Base-by-base conservation (phyloP, 2,329 filamentous ascomycete genomes). In the Venturia asperata region DNA sequence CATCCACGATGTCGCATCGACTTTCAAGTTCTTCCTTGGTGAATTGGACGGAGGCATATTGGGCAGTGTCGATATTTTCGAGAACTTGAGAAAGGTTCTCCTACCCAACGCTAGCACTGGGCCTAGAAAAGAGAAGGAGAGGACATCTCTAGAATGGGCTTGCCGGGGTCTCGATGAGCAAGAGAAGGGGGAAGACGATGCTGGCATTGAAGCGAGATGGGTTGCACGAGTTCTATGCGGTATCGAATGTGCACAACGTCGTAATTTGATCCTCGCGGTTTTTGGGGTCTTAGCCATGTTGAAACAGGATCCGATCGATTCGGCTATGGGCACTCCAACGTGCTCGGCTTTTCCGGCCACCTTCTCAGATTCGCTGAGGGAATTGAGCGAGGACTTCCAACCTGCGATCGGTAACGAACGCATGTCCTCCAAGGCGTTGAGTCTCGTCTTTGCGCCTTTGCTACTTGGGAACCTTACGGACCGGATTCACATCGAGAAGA, bases 31-130 rank as follows among this genome's bases (percentile, higher is more conserved):
- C 15, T 77, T 90, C n/a, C 76, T 90, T 0, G 80, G 81, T 0
- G 83, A 83, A 0, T 72, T 90, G 0, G 86, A 86, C 0, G 86
- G 86, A 0, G 87, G 87, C 0, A 85, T 90, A 49, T 75, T 90
- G 0, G 87, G 87, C 4, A 86, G 85, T 0, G 70, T 87, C 17
- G 72, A 78, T 1, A 72, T 88, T 0, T 87, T 89, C 64, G 84
- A 88, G 67, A 81, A 84, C 0, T 72, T 90, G 15, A 81, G 87
- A 11, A 82, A 82, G 13, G 85, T 89, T 19, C 19, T 66, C 2
- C 41, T 62, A n/a, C 64, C 64, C 52, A 34, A 34, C 2, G 24
- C 56, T 27, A 47, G 10, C 34, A 21, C 45, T 60, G 30, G 10
- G 2, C 9, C 7, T 27, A 21, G 30, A 5, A 65, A 61, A 41